Evolutionary conservation across 352 stramenopile genomes (phyloP).

Genomic region (Peronospora farinosa): DNA sequence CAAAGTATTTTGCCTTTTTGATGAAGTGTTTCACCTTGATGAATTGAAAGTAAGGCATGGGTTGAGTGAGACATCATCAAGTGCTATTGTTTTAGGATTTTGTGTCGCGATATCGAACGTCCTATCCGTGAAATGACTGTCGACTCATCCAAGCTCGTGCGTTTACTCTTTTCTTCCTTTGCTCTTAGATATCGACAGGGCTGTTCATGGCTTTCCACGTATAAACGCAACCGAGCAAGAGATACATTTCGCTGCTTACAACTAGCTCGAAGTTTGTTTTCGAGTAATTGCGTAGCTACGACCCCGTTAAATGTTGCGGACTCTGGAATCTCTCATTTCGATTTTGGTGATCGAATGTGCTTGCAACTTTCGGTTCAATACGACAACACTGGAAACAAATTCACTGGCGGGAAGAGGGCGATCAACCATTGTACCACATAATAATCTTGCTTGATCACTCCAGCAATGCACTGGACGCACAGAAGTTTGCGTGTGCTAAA

Average conservation of each 20-base stretch:
- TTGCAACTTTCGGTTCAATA: conserved; percentile 7
- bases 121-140: conserved; percentile 41
- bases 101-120: conserved; percentile 32
- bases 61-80: too few species aligned
- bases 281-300: too few species aligned
- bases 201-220: too few species aligned
- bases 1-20: neutral
- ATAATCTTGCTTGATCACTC: conserved; percentile 19
- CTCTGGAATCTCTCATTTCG: too few species aligned
- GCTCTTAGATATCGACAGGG: conserved; percentile 11
- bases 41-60: conserved; percentile 45
- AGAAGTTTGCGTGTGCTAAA: conserved; percentile 31
- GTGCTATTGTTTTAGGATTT: conserved; percentile 40
- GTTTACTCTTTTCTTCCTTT: conserved; percentile 21
- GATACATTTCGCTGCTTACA: too few species aligned
- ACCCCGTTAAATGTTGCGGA: too few species aligned
- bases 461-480: conserved; percentile 34
- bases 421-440: conserved; percentile 20
- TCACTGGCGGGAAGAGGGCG: conserved; percentile 37
- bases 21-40: conserved; percentile 22
- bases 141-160: conserved; percentile 32
- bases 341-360: too few species aligned
- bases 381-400: conserved; percentile 31
- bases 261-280: too few species aligned
- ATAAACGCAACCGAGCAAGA: too few species aligned